Percentiles rank a stretch among this genome's conserved stretches.
Conservation (phyloP, 805 yeast species). For the Myxozyma mucilagina region DNA sequence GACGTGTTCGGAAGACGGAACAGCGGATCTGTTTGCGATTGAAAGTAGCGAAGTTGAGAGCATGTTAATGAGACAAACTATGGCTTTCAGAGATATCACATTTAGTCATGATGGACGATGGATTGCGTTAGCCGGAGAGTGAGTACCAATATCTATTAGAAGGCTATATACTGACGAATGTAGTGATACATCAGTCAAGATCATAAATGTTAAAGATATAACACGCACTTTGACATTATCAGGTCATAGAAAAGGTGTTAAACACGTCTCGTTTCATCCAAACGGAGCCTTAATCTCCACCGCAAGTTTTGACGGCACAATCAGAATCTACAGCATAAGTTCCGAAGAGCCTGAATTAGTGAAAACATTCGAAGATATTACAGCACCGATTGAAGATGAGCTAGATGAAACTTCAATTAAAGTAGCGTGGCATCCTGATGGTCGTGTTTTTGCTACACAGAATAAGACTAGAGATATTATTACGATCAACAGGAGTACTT, state of each 20-base stretch:
- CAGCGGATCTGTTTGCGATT: conserved; percentile 38
- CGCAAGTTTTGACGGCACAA: conserved; percentile 40
- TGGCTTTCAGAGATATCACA: conserved; percentile 40
- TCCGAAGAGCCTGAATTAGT: conserved; percentile 33
- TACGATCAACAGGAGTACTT: conserved; percentile 35
- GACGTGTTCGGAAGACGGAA: conserved; percentile 49
- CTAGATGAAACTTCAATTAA: conserved; percentile 53
- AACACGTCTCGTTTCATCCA: conserved; percentile 49
- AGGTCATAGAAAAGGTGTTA: conserved; percentile 47
- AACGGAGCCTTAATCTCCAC: conserved; percentile 37
- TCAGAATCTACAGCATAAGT: conserved; percentile 39
- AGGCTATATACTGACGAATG: neutral
- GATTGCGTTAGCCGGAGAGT: conserved; percentile 42
- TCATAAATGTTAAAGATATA: conserved; percentile 40
- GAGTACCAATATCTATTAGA: neutral
- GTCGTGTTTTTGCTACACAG: conserved; percentile 69
- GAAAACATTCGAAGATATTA: conserved; percentile 35
- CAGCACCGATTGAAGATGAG: conserved; percentile 36
- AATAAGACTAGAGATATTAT: conserved; percentile 46
- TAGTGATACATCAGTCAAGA: conserved; percentile 37
- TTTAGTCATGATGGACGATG: conserved; percentile 42
- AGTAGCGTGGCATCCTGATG: conserved; percentile 70
- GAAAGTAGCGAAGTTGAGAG: conserved; percentile 31
- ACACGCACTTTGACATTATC: conserved; percentile 47
- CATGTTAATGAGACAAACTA: conserved; percentile 35